phyloP scores from a whole-genome alignment of 306 rosid species.

The Betula pendula region DNA sequence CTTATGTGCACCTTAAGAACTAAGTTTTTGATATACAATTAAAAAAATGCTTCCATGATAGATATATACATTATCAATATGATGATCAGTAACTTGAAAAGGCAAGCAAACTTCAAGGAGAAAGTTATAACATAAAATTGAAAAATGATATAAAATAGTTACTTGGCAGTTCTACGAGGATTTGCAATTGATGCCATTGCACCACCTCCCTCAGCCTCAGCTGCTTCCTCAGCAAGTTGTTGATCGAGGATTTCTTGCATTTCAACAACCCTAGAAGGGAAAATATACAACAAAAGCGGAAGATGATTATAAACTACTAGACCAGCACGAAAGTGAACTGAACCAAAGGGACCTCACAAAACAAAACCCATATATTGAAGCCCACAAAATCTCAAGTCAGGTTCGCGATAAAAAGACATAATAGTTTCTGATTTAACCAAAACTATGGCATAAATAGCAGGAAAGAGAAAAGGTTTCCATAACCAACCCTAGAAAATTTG shows the following conservation, averaged over 20 bases:
- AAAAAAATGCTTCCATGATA: neutral
- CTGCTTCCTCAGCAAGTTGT: constrained; percentile 97
- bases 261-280: constrained; percentile 76
- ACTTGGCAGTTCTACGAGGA: constrained; percentile 71
- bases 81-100: constrained; percentile 18
- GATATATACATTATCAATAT: neutral
- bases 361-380: neutral
- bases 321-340: constrained; percentile 24
- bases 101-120: constrained; percentile 20
- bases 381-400: neutral
- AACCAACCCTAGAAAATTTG: neutral
- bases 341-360: constrained; percentile 7
- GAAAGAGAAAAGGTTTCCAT: neutral
- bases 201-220: constrained; percentile 93
- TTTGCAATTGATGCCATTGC: constrained; percentile 70
- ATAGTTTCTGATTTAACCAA: neutral
- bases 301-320: neutral
- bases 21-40: constrained; percentile 4
- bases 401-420: neutral
- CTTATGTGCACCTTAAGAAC: neutral
- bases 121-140: constrained; percentile 7
- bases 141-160: constrained; percentile 37
- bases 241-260: constrained; percentile 97
- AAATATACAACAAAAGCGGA: constrained; percentile 18
- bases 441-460: neutral